Evolutionary conservation across 108 stramenopile species (phyloP).

Genomic region (Fragilaria crotonensis): DNA sequence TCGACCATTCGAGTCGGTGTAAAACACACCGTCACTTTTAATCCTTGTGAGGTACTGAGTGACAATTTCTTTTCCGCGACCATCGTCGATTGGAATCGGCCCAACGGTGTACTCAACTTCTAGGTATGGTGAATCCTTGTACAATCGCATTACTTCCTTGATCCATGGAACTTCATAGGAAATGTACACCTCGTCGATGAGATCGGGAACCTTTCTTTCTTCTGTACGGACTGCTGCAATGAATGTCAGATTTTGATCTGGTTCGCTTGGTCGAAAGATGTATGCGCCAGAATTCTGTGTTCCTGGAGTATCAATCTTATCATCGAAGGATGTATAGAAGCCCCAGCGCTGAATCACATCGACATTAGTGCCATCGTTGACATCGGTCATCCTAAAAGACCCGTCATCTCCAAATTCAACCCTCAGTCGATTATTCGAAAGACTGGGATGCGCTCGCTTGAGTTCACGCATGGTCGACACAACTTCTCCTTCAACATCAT

Average conservation of each 20-base stretch:
- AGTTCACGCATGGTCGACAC: too few species aligned
- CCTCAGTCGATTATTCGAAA: conserved; percentile 23
- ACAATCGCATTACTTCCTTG: conserved; percentile 69
- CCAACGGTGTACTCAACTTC: conserved; percentile 91
- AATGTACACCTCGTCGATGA: conserved; percentile 67
- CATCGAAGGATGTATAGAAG: conserved; percentile 67
- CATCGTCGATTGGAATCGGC: conserved; percentile 82
- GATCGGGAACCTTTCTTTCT: conserved; percentile 6
- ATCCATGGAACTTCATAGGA: conserved; percentile 78
- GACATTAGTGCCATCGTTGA: conserved; percentile 1
- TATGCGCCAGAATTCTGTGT: conserved; percentile 91
- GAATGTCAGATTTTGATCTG: conserved; percentile 25
- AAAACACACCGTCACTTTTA: conserved; percentile 57
- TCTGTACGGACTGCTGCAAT: conserved; percentile 7
- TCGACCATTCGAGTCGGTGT: conserved; percentile 95
- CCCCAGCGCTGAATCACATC: conserved; percentile 56
- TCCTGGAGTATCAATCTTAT: conserved; percentile 24
- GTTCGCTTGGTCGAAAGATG: conserved; percentile 84
- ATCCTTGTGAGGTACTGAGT: conserved; percentile 59
- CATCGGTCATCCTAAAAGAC: neutral
- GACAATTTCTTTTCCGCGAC: conserved; percentile 80
- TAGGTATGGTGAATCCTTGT: conserved; percentile 49
- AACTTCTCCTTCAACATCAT: too few species aligned
- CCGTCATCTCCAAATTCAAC: conserved; percentile 8
- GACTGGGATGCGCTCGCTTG: too few species aligned